Evolutionary conservation across 441 rosid genomes (phyloP).

Genomic region (Hypseocharis bilobata): DNA sequence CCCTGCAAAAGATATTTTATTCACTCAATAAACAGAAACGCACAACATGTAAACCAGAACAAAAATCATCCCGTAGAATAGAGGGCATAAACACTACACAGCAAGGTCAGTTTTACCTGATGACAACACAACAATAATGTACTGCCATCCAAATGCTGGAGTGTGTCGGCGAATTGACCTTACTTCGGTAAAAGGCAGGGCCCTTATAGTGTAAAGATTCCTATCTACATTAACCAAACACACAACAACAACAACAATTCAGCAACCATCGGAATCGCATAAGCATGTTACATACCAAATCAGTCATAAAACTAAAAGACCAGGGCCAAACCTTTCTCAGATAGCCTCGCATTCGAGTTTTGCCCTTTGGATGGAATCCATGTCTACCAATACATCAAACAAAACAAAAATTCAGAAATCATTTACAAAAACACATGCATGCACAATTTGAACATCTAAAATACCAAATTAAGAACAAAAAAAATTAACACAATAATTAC

Average conservation of each 20-base stretch:
- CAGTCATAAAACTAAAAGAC: constrained; percentile 10
- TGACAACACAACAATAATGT: constrained; percentile 70
- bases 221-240: constrained; percentile 45
- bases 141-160: constrained; percentile 94
- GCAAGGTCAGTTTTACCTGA: constrained; percentile 48
- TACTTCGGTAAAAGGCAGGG: constrained; percentile 65
- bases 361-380: constrained; percentile 91
- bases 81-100: background rate
- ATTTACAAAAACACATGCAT: background rate
- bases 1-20: constrained; percentile 43
- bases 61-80: background rate
- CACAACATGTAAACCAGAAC: background rate
- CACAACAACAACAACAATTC: constrained; percentile 5
- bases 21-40: constrained; percentile 12
- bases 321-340: constrained; percentile 61
- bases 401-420: background rate
- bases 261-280: constrained; percentile 13
- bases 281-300: background rate
- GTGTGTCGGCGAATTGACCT: constrained; percentile 76
- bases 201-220: constrained; percentile 78
- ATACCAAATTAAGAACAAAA: background rate
- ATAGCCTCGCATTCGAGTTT: constrained; percentile 47
- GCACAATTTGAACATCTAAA: background rate
- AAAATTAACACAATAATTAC: constrained; percentile 27
- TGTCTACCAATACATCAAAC: constrained; percentile 36